Evolutionary conservation across 2,329 filamentous ascomycete species (phyloP), one percentile per base, ranked within the genome.

Genomic region (Calonectria henricotiae): DNA sequence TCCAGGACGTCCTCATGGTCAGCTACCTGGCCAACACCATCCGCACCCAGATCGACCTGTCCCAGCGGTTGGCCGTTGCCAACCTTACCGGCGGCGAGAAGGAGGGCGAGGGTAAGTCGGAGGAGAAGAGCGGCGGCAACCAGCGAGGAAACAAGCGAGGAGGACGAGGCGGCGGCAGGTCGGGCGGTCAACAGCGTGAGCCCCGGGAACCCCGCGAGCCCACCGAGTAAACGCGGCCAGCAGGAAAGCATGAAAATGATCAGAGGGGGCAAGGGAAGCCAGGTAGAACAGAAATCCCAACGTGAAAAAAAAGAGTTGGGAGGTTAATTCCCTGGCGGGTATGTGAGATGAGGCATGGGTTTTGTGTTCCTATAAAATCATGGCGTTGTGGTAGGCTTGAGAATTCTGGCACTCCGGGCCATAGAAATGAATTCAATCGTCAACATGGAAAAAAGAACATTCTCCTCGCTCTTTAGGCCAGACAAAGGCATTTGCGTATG

Each of bases 11-110:
- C 71, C 91, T 99, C 76, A 95, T 98, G 83, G 95, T 99, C 79
- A 97, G 95, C 76, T 99, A 99, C 87, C 90, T 99, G 75, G 95
- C 96, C 83, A 99, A 98, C 89, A 98, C 95, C 76, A 98, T 98
- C 85, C 94, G 96, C 84, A 98, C 96, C 77, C 96, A 99, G 87
- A 98, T 99, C 86, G 96, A 98, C 81, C 91, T 99, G 70, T 97
- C 95, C 75, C 97, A 98, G 89, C 91, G 96, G 74, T 88, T 99
- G 80, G 96, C 96, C 65, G 96, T 91, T n/a, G 91, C 93, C 74
- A 89, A 89, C 78, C 87, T 95, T 43, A 82, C 84, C 51, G 83
- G 78, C 72, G 82, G 79, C 73, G 88, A 88, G 47, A 87, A 87
- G 79, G 86, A 86, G 20, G 84, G 82, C 51, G 86, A 88, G 78